Evolutionary conservation across 495 filamentous ascomycete genomes (phyloP).

Genomic region (Neurospora pannonica): DNA sequence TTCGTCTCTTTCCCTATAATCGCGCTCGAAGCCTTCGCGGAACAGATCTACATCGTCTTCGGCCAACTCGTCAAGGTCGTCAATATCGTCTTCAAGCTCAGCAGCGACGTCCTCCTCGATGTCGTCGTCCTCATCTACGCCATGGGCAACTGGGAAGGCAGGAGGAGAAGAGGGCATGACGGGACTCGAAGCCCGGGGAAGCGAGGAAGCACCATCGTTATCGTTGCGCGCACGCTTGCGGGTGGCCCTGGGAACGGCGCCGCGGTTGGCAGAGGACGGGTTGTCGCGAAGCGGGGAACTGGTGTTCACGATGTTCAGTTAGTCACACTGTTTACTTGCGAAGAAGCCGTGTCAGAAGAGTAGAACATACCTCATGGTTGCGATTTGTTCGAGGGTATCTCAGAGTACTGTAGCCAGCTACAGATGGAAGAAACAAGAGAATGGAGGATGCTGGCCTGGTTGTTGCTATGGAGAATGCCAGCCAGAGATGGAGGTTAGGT

Average conservation of each 20-base stretch:
- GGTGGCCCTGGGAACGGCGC: conserved; percentile 45
- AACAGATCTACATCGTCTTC: conserved; percentile 97
- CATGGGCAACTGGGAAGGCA: conserved; percentile 43
- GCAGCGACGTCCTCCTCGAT: conserved; percentile 17
- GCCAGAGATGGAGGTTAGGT: background rate
- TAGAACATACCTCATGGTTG: conserved; percentile 31
- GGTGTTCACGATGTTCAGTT: background rate
- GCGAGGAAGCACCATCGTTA: conserved; percentile 56
- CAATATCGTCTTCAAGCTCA: conserved; percentile 67
- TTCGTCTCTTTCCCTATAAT: conserved; percentile 56
- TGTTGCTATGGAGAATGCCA: background rate
- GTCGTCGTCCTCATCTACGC: conserved; percentile 63
- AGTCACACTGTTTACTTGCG: background rate
- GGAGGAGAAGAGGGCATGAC: conserved; percentile 41
- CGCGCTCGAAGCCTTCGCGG: conserved; percentile 76
- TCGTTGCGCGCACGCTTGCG: conserved; percentile 78
- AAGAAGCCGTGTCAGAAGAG: background rate
- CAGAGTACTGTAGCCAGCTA: background rate
- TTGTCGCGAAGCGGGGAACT: conserved; percentile 76
- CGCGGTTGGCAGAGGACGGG: conserved; percentile 81
- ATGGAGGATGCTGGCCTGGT: conserved; percentile 2
- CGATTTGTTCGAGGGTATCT: background rate
- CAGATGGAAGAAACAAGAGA: background rate
- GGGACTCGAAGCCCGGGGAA: conserved; percentile 50
- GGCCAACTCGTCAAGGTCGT: conserved; percentile 91